Base-by-base conservation (phyloP, 371 early-diverging fungal species). In the Apophysomyces ossiformis region DNA sequence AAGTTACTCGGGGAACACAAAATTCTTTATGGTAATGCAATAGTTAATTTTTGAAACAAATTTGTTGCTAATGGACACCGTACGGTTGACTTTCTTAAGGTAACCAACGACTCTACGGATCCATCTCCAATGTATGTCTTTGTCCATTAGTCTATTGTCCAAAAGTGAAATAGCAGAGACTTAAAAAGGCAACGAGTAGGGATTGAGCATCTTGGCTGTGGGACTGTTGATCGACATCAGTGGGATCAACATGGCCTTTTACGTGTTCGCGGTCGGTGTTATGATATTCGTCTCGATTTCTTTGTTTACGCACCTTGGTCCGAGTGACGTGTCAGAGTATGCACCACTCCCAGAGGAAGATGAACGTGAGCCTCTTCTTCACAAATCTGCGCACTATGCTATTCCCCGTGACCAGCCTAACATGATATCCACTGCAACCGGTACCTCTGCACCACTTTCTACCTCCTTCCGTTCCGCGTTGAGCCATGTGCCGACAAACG, bases 1-100 rank as follows among this genome's bases (percentile, higher is more conserved):
- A 82, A 82, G 39, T 77, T 79, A 26, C 64, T 82, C n/a, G 82
- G 82, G 3, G 75, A 79, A 6, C 71, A 82, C 65, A 82, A 82
- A 47, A 70, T 82, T 9, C 57, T 82, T 16, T 82, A 82, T 60
- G 82, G 82, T 73, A 79, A 63, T 21, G 35, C 46, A 44, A 43
- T 5, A 41, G 13, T 36, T 16, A 43, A 13, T 26, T 11, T 32
- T 6, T 32, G 5, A 13, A 9, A 32, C 5, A 58, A 56, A 54
- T 43, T n/a, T 57, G 37, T 46, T 26, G 7, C 54, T 59, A 45
- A 60, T 39, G 16, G 11, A 26, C 26, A 15, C 13, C 32, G 32
- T 26, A 26, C 32, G 32, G 32, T 26, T 26, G 32, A 5, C 12
- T 12, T 54, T 6, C 58, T 41, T 39, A 66, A 81, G 81, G 81